Base-by-base conservation (phyloP, 2,329 filamentous ascomycete species). In the Colletotrichum graminicola region DNA sequence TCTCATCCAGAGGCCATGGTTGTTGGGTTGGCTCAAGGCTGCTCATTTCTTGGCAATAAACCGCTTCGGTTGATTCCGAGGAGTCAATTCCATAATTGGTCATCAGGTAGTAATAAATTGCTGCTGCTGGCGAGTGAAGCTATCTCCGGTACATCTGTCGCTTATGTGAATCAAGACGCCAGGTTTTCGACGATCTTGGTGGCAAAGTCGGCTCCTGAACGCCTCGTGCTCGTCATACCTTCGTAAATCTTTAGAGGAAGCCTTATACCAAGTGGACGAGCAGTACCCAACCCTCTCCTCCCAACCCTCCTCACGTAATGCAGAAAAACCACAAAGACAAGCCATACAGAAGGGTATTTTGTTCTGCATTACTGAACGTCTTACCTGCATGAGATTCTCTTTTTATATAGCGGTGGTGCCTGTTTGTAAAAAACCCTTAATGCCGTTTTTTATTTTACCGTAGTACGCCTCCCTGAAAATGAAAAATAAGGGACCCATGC, bases 401-500 rank as follows among this genome's bases (percentile, higher is more conserved):
- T 14, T 43, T 29, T 21, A 29, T 55, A 10, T 21, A 16, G 29
- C 56, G 45, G 56, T 11, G 23, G 18, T 45, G 26, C 26, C 56
- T 60, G 39, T 16, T 21, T 21, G 39, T 18, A 45, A 23, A 32
- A 51, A 29, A 7, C 26, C 51, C 14, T 54, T n/a, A 26, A 26
- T 41, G 11, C 55, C 11, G 36, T 26, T 21, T 45, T 47, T 18
- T 21, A 43, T 29, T 32, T 7, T 18, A 59, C 52, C 32, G 52
- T 56, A 39, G 21, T 59, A 43, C 39, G 36, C 56, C 56, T 29
- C 36, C 55, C 55, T 41, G 55, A 55, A 54, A 41, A 57, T 5
- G 21, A 55, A 55, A 54, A 12, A 52, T n/a, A 57, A 45, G 26
- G 21, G 23, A 41, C n/a, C 41, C 39, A 47, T 47, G 41, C 41